A percentile compares a stretch with the other conserved stretches of the same genome.
These are phyloP conservation scores for Sindora glabra DNA, from an alignment of 306 rosid species.

Conservation along the genomic window DNA sequence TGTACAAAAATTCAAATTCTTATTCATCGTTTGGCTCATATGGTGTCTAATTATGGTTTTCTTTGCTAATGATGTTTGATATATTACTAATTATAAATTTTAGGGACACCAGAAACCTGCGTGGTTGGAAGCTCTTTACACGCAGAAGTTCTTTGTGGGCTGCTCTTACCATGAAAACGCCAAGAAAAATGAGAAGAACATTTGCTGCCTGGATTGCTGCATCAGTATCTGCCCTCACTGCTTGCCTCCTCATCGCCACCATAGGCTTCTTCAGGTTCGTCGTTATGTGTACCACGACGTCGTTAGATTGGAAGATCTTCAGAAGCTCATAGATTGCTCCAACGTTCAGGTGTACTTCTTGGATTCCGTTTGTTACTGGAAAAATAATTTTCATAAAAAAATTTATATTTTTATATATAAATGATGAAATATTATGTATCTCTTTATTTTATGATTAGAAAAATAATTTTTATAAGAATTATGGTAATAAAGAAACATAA, in stretches of 20 bases:
- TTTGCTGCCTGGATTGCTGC: slow-evolving; percentile 73
- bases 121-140: slow-evolving; percentile 94
- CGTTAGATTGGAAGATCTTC: slow-evolving; percentile 64
- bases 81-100: too few species aligned
- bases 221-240: slow-evolving; percentile 73
- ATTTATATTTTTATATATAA: too few species aligned
- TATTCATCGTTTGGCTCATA: not conserved
- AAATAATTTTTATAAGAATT: too few species aligned
- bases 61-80: not conserved
- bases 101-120: slow-evolving; percentile 89
- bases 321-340: slow-evolving; percentile 72
- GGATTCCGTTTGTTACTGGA: too few species aligned
- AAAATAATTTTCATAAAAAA: too few species aligned
- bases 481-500: too few species aligned
- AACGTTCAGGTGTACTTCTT: slow-evolving; percentile 77
- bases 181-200: slow-evolving; percentile 77
- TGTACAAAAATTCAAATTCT: not conserved
- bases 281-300: slow-evolving; percentile 80
- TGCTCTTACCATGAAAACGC: slow-evolving; percentile 72
- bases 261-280: slow-evolving; percentile 74
- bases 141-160: slow-evolving; percentile 68
- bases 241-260: slow-evolving; percentile 52
- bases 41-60: not conserved
- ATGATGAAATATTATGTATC: not conserved
- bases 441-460: not conserved